phyloP scores from a whole-genome alignment of 495 filamentous ascomycete species.

The Pseudomonodictys pantanalensis region DNA sequence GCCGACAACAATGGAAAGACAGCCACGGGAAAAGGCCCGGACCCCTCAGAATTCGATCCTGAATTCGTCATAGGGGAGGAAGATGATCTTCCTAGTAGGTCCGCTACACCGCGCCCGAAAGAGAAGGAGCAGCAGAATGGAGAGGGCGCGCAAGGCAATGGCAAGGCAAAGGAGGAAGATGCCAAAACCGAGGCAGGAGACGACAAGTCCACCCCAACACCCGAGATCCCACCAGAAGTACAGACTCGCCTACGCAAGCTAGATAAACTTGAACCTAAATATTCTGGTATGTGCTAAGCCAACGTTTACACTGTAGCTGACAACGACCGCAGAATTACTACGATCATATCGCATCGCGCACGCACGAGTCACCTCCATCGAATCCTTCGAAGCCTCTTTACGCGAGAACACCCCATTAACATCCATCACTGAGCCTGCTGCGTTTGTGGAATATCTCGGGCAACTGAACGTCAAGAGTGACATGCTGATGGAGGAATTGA shows the following conservation, averaged over 20 bases:
- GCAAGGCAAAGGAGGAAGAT: conserved; percentile 37
- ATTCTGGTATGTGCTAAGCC: conserved; percentile 59
- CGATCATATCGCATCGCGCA: conserved; percentile 90
- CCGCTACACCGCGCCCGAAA: conserved; percentile 50
- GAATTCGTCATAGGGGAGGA: conserved; percentile 82
- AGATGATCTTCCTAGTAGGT: conserved; percentile 53
- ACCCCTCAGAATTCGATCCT: conserved; percentile 79
- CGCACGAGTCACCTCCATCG: conserved; percentile 76
- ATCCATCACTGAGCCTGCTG: conserved; percentile 78
- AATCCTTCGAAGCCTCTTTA: conserved; percentile 86
- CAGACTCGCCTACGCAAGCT: conserved; percentile 68
- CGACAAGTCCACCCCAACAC: conserved; percentile 33
- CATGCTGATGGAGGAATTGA: conserved; percentile 91
- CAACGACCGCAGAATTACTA: conserved; percentile 63
- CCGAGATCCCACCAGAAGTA: conserved; percentile 74
- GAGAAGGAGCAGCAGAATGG: conserved; percentile 26
- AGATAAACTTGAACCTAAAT: conserved; percentile 81
- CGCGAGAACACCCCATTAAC: conserved; percentile 88
- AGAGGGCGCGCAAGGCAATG: conserved; percentile 6
- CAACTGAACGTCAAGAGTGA: conserved; percentile 81
- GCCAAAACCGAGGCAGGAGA: conserved; percentile 33
- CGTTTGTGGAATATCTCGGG: conserved; percentile 89
- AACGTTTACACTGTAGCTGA: not conserved
- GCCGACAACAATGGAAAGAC: conserved; percentile 49
- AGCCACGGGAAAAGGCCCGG: conserved; percentile 56